Conservation (phyloP, 441 rosid species). For the Isatis lusitanica region DNA sequence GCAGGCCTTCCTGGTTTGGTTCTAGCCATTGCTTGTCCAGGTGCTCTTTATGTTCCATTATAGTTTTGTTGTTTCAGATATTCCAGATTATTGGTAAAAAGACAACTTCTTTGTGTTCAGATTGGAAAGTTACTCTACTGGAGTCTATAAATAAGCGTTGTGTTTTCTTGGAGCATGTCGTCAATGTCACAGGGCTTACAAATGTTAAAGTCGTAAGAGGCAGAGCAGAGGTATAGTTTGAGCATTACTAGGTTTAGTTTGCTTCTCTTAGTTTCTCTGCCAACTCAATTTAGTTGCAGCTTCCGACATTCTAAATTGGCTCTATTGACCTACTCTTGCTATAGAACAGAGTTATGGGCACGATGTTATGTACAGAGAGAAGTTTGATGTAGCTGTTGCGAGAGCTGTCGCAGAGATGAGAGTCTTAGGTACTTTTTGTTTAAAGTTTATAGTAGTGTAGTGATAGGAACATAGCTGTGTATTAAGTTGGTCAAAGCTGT, state of each 20-base stretch:
- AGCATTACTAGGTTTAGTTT: background rate
- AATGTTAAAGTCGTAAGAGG: constrained; percentile 76
- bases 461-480: constrained; percentile 3
- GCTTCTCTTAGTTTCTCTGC: background rate
- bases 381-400: constrained; percentile 87
- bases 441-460: background rate
- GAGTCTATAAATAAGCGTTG: constrained; percentile 91
- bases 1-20: constrained; percentile 88
- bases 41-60: constrained; percentile 30
- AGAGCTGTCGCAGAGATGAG: constrained; percentile 98
- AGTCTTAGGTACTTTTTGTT: constrained; percentile 57
- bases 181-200: constrained; percentile 54
- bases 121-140: constrained; percentile 83
- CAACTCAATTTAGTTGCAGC: background rate
- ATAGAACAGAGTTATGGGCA: constrained; percentile 75
- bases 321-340: constrained; percentile 28
- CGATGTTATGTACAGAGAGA: constrained; percentile 61
- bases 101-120: constrained; percentile 35
- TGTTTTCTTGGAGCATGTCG: constrained; percentile 78
- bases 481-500: constrained; percentile 15
- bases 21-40: constrained; percentile 79
- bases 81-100: background rate
- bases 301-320: background rate
- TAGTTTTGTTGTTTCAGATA: background rate
- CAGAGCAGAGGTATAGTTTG: constrained; percentile 81